These are phyloP conservation scores for Russula earlei DNA, from an alignment of 768 basidiomycete genomes.

Conservation along the genomic window DNA sequence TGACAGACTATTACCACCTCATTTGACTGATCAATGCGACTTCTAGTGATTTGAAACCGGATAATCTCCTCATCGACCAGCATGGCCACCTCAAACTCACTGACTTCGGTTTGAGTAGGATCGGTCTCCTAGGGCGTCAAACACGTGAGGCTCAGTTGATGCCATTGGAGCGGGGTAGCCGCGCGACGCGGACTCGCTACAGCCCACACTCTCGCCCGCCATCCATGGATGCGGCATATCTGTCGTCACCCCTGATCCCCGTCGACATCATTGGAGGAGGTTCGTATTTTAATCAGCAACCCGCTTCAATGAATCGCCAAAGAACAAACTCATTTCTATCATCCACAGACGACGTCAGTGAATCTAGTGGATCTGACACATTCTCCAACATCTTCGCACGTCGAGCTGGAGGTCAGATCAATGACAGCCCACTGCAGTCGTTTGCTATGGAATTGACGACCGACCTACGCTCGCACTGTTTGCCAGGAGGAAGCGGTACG, in stretches of 20 bases:
- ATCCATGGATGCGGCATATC: slow-evolving; percentile 69
- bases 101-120: slow-evolving; percentile 93
- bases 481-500: slow-evolving; percentile 43
- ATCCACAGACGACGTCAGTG: slow-evolving; percentile 72
- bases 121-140: slow-evolving; percentile 96
- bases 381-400: slow-evolving; percentile 33
- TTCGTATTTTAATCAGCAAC: slow-evolving; percentile 75
- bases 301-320: slow-evolving; percentile 45
- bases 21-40: slow-evolving; percentile 6
- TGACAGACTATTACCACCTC: not conserved
- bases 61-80: slow-evolving; percentile 94
- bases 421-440: slow-evolving; percentile 75
- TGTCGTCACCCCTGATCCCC: slow-evolving; percentile 66
- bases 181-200: slow-evolving; percentile 39
- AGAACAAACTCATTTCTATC: slow-evolving; percentile 60
- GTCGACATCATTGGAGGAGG: slow-evolving; percentile 46
- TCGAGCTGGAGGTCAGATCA: slow-evolving; percentile 33
- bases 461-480: slow-evolving; percentile 71
- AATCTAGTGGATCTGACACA: slow-evolving; percentile 82
- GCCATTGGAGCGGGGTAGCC: slow-evolving; percentile 25
- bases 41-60: slow-evolving; percentile 88
- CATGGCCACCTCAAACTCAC: slow-evolving; percentile 96
- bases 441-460: slow-evolving; percentile 81
- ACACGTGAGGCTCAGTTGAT: slow-evolving; percentile 51
- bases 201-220: slow-evolving; percentile 73